These are phyloP conservation scores for Pulveroboletus sp. DNA, from an alignment of 768 basidiomycete genomes.

Conservation along the genomic window DNA sequence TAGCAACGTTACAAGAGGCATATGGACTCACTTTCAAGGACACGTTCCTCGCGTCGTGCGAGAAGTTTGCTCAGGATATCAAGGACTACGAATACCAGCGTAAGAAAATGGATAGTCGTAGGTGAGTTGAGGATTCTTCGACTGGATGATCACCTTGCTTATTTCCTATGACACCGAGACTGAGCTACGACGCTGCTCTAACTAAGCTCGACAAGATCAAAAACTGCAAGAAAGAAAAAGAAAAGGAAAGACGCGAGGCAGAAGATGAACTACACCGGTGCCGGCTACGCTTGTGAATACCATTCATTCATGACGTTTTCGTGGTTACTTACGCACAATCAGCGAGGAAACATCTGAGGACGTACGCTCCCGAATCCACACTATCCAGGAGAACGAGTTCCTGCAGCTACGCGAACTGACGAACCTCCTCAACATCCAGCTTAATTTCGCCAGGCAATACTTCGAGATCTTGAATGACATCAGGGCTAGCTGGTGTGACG, in stretches of 20 bases:
- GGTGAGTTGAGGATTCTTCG: slow-evolving; percentile 40
- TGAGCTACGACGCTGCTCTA: slow-evolving; percentile 73
- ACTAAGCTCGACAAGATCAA: slow-evolving; percentile 66
- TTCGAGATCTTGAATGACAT: slow-evolving; percentile 69
- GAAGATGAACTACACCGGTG: slow-evolving; percentile 78
- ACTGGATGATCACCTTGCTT: background rate
- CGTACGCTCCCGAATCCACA: slow-evolving; percentile 72
- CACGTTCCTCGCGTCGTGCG: slow-evolving; percentile 65
- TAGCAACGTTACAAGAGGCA: slow-evolving; percentile 81
- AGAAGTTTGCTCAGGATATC: slow-evolving; percentile 65
- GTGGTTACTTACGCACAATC: slow-evolving; percentile 10
- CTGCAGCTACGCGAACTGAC: slow-evolving; percentile 68
- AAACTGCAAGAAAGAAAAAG: slow-evolving; percentile 78
- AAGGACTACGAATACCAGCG: slow-evolving; percentile 76
- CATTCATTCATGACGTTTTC: background rate
- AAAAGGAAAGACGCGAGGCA: slow-evolving; percentile 63
- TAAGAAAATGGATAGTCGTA: slow-evolving; percentile 84
- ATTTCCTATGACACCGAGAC: slow-evolving; percentile 35
- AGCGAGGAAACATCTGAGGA: slow-evolving; percentile 89
- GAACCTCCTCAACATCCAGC: slow-evolving; percentile 65
- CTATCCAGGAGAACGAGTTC: slow-evolving; percentile 76
- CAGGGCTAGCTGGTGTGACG: slow-evolving; percentile 61
- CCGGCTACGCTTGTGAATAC: slow-evolving; percentile 70
- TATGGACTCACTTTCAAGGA: slow-evolving; percentile 70
- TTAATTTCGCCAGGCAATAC: slow-evolving; percentile 71